Evolutionary conservation across 108 stramenopile species (phyloP), one percentile per base, ranked within the genome.

Genomic region (Skeletonema costatum): DNA sequence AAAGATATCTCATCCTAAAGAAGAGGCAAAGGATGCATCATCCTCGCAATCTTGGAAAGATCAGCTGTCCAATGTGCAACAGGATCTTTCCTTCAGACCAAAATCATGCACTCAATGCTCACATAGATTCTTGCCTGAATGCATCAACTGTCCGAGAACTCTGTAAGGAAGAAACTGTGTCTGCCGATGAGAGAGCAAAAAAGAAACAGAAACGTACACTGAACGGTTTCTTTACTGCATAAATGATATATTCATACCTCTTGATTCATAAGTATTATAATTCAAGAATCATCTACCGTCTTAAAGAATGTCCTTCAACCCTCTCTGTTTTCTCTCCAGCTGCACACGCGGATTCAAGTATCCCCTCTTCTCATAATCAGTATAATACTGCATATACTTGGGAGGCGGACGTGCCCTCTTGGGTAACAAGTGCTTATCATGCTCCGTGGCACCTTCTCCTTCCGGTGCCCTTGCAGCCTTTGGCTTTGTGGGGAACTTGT

Each of bases 341-440:
- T 98, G 97, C 31, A 97, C 93, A 78, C 93, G 92, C 10, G 97
- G 97, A 74, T 95, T 87, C 61, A 99, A 78, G 80, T 98, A 99
- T 32, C 99, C 99, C 63, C 98, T 86, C 64, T 94, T 88, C n/a
- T 85, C 89, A 80, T 85, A 93, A 85, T 96, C 88, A 8, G 95
- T 88, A 85, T 97, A 99, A 77, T 97, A 96, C 30, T 88, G 88
- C 93, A 98, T 97, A 60, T 90, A 87, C 71, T 93, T 93, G 39
- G 96, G 97, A 17, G 97, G 94, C 13, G 99, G 98, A 29, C 97
- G 87, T 4, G 99, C 98, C 64, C 95, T 78, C 81, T 89, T 85
- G 16, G 98, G 98, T 46, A 97, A 66, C 21, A 71, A 53, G 59
- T 78, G 59, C 35, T 46, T 39, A 32, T 77, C 72, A 17, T 61